Conservation (phyloP, 306 rosid genomes). For the barrel medic (Medicago truncatula) region DNA sequence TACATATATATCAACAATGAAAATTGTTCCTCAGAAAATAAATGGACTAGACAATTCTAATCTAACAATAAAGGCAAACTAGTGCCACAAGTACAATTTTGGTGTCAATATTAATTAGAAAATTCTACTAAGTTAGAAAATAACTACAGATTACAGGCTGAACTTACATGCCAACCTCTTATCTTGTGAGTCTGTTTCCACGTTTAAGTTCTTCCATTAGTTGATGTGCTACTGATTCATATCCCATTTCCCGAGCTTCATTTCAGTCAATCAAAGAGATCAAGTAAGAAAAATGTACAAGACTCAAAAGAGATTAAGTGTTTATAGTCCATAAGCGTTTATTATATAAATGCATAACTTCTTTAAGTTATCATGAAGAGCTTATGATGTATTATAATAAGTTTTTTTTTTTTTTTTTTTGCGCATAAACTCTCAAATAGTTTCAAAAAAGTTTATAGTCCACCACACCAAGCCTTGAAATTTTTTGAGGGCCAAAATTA, state of each 20-base stretch:
- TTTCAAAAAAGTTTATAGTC: no score
- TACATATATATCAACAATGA: conserved; percentile 21
- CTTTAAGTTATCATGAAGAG: no score
- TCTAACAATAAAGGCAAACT: background rate
- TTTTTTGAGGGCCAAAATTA: no score
- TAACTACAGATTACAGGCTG: conserved; percentile 22
- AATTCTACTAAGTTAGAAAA: conserved; percentile 4
- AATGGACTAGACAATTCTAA: conserved; percentile 3
- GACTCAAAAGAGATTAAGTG: background rate
- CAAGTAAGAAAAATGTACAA: conserved; percentile 5
- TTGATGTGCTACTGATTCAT: conserved; percentile 74
- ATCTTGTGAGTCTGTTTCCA: conserved; percentile 36
- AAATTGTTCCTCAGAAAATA: conserved; percentile 8
- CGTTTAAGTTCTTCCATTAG: conserved; percentile 69
- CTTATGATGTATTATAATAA: no score
- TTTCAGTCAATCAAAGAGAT: conserved; percentile 28
- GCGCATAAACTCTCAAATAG: no score
- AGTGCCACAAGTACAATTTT: background rate
- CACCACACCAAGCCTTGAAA: no score
- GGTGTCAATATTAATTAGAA: background rate
- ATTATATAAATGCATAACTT: no score
- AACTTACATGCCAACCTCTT: conserved; percentile 17
- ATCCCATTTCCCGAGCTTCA: conserved; percentile 66
- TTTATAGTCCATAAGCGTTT: no score
- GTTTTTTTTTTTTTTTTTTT: no score